Conservation (phyloP, 202 grass and related monocot species). For the Saccharum hybrid region DNA sequence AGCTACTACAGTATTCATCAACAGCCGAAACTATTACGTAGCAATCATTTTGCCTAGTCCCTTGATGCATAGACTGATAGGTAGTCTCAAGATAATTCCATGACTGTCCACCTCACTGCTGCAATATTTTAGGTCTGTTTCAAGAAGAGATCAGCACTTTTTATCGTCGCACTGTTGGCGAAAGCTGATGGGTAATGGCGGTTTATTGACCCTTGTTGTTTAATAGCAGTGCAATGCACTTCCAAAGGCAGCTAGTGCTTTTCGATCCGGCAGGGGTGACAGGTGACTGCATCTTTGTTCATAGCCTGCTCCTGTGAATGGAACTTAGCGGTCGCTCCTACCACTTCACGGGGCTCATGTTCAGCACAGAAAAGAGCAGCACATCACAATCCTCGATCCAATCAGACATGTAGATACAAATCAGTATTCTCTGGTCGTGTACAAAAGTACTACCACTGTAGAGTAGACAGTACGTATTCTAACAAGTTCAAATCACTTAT, state of each 20-base stretch:
- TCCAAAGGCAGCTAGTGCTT: constrained; percentile 39
- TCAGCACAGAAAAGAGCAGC: neutral
- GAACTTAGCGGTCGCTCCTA: neutral
- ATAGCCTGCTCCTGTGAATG: constrained; percentile 23
- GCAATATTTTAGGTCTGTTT: no score
- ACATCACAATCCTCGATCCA: constrained; percentile 19
- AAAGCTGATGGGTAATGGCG: constrained; percentile 24
- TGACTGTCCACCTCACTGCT: no score
- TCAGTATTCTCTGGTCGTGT: constrained; percentile 37
- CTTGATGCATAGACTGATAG: no score
- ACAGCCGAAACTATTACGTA: no score
- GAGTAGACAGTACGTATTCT: neutral
- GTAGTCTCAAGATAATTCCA: no score
- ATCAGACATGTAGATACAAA: constrained; percentile 33
- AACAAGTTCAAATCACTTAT: neutral
- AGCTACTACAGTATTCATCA: no score
- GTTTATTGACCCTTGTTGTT: constrained; percentile 19
- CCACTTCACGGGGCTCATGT: constrained; percentile 34
- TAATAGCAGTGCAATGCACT: constrained; percentile 2
- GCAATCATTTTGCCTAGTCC: no score
- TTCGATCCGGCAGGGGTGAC: neutral
- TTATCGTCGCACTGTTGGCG: constrained; percentile 4
- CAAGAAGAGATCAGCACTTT: no score
- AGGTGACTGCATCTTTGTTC: neutral
- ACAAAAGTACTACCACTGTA: neutral